Conservation (phyloP, 2,329 filamentous ascomycete genomes). For the Colletotrichum kahawae region DNA sequence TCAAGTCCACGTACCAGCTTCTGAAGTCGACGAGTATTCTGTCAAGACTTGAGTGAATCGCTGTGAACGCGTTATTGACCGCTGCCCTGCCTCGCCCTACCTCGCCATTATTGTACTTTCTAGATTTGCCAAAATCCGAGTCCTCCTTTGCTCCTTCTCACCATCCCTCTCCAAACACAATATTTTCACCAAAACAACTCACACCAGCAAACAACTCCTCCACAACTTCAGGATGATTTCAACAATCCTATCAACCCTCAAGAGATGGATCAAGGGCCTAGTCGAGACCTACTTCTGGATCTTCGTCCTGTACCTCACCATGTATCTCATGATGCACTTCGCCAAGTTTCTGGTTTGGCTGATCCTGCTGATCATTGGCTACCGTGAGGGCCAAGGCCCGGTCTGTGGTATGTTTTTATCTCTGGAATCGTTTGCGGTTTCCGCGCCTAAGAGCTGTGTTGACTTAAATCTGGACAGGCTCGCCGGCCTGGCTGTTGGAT, state of each 20-base stretch:
- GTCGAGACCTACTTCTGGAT: neutral
- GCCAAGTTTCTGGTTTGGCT: neutral
- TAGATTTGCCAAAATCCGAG: neutral
- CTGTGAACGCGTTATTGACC: neutral
- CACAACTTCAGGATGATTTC: neutral
- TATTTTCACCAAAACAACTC: neutral
- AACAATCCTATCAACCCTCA: neutral
- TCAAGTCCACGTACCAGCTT: neutral
- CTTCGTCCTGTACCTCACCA: neutral
- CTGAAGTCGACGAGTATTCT: neutral
- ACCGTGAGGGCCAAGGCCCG: neutral
- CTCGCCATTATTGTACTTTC: neutral
- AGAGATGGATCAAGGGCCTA: neutral
- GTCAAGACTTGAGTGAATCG: neutral
- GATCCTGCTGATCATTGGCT: neutral
- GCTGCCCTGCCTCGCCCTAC: neutral
- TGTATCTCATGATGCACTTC: neutral
- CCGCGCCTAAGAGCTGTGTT: neutral
- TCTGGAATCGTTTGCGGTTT: fast-evolving
- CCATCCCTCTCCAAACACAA: neutral
- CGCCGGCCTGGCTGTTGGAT: neutral
- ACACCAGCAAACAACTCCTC: neutral
- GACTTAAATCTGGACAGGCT: neutral
- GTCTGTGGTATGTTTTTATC: neutral
- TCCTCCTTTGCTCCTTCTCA: neutral